phyloP scores from a whole-genome alignment of 306 rosid genomes.

The Prunus salicina region DNA sequence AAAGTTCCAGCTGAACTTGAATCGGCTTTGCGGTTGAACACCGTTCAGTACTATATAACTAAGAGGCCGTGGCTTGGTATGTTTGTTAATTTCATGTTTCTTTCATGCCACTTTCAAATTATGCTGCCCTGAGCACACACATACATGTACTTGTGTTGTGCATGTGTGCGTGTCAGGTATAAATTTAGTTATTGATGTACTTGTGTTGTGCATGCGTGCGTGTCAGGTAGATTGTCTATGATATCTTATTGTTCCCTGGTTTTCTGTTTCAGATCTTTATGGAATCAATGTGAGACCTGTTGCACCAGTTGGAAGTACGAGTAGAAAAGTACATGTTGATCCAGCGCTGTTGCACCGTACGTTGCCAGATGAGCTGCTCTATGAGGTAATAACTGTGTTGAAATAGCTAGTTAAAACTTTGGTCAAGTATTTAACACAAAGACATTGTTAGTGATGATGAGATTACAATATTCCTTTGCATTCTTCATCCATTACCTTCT shows the following conservation, averaged over 20 bases:
- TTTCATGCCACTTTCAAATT: not conserved
- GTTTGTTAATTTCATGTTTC: not conserved
- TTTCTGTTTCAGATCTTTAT: slow-evolving; percentile 80
- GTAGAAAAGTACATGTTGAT: slow-evolving; percentile 73
- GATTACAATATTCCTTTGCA: no score
- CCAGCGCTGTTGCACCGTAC: slow-evolving; percentile 65
- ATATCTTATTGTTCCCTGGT: slow-evolving; percentile 37
- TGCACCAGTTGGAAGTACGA: slow-evolving; percentile 86
- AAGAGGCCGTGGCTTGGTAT: slow-evolving; percentile 99
- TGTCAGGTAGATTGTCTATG: not conserved
- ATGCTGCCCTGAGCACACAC: not conserved
- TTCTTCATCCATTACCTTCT: not conserved
- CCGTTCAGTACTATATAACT: slow-evolving; percentile 65
- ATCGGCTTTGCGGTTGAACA: slow-evolving; percentile 65
- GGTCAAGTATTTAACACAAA: not conserved
- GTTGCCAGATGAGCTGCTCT: slow-evolving; percentile 82
- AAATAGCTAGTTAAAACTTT: slow-evolving; percentile 3
- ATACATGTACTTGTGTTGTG: not conserved
- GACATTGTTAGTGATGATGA: not conserved
- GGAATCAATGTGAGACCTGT: slow-evolving; percentile 93
- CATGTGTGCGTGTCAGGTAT: not conserved
- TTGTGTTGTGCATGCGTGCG: not conserved
- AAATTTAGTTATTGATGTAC: not conserved
- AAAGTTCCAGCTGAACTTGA: slow-evolving; percentile 69
- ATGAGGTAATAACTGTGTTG: slow-evolving; percentile 58